These are phyloP conservation scores for Schizochytrium sp. DNA, from an alignment of 108 stramenopile genomes.

Conservation along the genomic window DNA sequence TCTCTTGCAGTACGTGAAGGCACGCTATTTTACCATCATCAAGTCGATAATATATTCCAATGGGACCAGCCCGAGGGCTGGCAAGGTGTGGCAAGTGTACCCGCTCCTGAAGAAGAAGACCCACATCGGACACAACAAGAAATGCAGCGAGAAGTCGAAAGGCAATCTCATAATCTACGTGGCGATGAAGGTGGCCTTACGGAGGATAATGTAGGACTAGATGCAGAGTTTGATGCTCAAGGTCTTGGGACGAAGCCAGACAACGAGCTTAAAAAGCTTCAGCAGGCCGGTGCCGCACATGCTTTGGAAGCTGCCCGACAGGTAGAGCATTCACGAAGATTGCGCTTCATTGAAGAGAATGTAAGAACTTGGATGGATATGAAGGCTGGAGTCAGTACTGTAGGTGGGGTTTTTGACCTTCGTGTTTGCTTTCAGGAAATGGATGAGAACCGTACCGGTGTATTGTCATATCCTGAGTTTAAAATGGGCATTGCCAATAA, in stretches of 20 bases:
- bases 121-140: not conserved
- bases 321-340: conserved; percentile 49
- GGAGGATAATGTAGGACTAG: conserved; percentile 5
- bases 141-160: not conserved
- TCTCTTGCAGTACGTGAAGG: conserved; percentile 18
- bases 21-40: conserved; percentile 43
- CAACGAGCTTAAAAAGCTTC: not conserved
- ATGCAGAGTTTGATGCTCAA: not conserved
- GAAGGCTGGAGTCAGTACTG: not conserved
- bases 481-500: conserved; percentile 26
- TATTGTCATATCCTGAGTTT: conserved; percentile 1
- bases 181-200: conserved; percentile 17
- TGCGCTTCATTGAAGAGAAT: conserved; percentile 54
- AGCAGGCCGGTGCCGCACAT: not conserved
- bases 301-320: conserved; percentile 49
- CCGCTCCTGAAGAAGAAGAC: conserved; percentile 18
- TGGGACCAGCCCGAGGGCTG: conserved; percentile 60
- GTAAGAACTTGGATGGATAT: conserved; percentile 28
- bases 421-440: conserved; percentile 37
- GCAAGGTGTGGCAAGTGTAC: conserved; percentile 18
- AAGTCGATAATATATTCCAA: conserved; percentile 19
- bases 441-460: not conserved
- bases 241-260: not conserved
- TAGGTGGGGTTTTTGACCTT: not conserved
- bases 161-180: conserved; percentile 1